A percentile compares a stretch with the other conserved stretches of the same genome.
Conservation (phyloP, 139 green algal genomes). For the Chlorella ohadii region DNA sequence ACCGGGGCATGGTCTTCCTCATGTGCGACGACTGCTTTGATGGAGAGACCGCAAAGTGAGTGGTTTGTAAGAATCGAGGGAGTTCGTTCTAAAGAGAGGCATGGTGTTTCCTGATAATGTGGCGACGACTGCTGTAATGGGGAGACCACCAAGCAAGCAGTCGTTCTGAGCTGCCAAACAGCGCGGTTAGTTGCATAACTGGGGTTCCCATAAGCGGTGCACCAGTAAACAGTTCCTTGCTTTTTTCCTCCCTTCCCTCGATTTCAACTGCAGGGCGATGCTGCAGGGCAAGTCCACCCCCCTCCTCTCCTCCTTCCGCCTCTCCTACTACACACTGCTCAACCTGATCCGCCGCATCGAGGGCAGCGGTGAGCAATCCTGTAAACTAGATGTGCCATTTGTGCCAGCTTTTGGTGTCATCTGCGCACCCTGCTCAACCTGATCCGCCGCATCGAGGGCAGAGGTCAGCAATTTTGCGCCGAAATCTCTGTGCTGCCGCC, state of each 20-base stretch:
- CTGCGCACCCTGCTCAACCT: constrained; percentile 97
- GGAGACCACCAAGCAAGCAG: constrained; percentile 37
- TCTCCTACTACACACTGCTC: constrained; percentile 95
- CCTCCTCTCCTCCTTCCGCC: constrained; percentile 80
- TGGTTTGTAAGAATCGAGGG: too few relatives aligned
- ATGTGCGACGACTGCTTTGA: constrained; percentile 82
- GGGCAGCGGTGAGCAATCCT: constrained; percentile 62
- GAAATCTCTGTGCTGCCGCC: too few relatives aligned
- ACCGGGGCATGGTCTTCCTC: constrained; percentile 89
- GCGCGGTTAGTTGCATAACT: too few relatives aligned
- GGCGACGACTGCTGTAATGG: constrained; percentile 74
- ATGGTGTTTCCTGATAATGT: too few relatives aligned
- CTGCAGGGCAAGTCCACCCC: constrained; percentile 71
- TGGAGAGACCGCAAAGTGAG: constrained; percentile 42
- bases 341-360: constrained; percentile 90
- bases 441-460: constrained; percentile 79
- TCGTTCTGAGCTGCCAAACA: too few relatives aligned
- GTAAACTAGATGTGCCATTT: too few relatives aligned
- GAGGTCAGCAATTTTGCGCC: constrained; percentile 46
- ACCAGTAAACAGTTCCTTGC: too few relatives aligned
- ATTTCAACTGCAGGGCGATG: constrained; percentile 48
- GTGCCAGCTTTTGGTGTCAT: too few relatives aligned
- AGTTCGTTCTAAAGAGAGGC: too few relatives aligned
- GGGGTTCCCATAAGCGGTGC: too few relatives aligned
- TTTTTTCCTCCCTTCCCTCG: too few relatives aligned